Base-by-base conservation (phyloP, 306 rosid species). In the Cucumis hystrix region DNA sequence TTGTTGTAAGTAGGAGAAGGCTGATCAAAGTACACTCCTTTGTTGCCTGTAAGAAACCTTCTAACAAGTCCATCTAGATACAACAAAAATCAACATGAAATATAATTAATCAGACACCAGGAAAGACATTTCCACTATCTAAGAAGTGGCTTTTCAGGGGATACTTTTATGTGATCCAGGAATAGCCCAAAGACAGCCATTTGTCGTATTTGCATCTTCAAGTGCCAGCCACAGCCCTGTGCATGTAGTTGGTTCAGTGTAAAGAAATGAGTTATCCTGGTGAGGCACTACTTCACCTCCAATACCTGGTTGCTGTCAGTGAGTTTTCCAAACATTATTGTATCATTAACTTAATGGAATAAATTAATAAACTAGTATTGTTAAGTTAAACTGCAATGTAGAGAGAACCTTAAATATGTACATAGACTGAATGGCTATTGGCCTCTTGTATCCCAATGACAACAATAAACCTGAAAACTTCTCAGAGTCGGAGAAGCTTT, bases 241-340 rank as follows among this genome's bases (percentile, higher is more conserved):
- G 89, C 98, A 95, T 8, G 97, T 95, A 82, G 87, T 83, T 64
- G 98, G 98, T 72, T 92, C 93, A 2, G 98, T 95, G 76, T 89
- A 92, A 77, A 95, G 88, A 85, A 92, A 95, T 0, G 98, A 92
- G 80, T 89, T 95, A 75, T 95, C 98, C 87, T 95, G 98, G 84
- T 95, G 98, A 35, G 98, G 98, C 79, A 95, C 97, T 39, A 95
- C 97, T 85, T 95, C 97, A 58, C 98, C 98, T 28, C 98, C 98
- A 35, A 95, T 95, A 17, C 97, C 97, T 8, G 97, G 97, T 95
- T 95, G 98, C 98, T 90, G 96, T 83, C 66, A 81, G 81, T 69
- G 54, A 79, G 51, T 52, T 67, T 57, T 55, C 57, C 40, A 52
- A 7, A 73, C 15, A 54, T 75, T 49, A 79, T 37, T 70, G 41